phyloP scores from a whole-genome alignment of 2,329 filamentous ascomycete species.

The Aspergillus fijiensis region DNA sequence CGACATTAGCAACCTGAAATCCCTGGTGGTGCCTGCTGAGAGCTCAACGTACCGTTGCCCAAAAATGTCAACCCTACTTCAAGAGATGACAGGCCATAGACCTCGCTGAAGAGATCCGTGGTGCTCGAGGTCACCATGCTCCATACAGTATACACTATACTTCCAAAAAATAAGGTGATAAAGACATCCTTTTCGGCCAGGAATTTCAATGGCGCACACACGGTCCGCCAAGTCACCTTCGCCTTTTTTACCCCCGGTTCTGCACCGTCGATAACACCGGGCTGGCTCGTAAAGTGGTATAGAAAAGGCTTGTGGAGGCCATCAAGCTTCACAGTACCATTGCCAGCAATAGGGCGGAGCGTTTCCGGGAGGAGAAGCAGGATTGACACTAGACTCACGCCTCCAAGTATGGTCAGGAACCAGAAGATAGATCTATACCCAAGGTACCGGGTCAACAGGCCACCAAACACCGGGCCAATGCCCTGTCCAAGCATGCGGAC shows the following conservation, averaged over 20 bases:
- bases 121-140: conserved; percentile 51
- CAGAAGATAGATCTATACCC: conserved; percentile 44
- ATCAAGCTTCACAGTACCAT: conserved; percentile 40
- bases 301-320: conserved; percentile 45
- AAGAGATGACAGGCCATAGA: conserved; percentile 34
- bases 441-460: conserved; percentile 35
- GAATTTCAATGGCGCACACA: conserved; percentile 41
- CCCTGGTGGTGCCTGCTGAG: not conserved
- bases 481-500: conserved; percentile 47
- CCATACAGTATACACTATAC: conserved; percentile 50
- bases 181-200: conserved; percentile 50
- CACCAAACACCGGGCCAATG: conserved; percentile 48
- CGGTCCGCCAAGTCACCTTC: not conserved
- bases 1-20: not conserved
- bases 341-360: conserved; percentile 39
- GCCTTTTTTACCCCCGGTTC: conserved; percentile 31
- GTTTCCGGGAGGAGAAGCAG: conserved; percentile 46
- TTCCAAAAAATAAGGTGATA: conserved; percentile 45
- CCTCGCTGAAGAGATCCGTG: conserved; percentile 37
- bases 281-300: conserved; percentile 22
- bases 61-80: conserved; percentile 45
- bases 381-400: conserved; percentile 38
- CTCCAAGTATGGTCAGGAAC: conserved; percentile 42
- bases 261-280: conserved; percentile 13
- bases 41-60: conserved; percentile 34